Percentiles rank a stretch among this genome's conserved stretches.
phyloP scores from a whole-genome alignment of 768 basidiomycete genomes.

The Podaxis carcinomalis region DNA sequence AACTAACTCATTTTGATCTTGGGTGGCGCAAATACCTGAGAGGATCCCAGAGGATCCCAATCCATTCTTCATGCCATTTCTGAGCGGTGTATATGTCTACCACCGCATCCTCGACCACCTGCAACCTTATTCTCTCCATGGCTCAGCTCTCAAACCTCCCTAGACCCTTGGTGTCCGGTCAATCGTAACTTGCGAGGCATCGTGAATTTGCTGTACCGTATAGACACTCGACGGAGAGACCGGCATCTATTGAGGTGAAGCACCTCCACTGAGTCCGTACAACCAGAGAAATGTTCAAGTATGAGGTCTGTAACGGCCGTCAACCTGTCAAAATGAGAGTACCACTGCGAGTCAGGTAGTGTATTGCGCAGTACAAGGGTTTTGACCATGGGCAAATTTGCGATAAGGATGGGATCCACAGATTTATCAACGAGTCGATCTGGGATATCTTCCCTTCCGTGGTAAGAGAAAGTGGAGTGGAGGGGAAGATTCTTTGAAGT shows the following conservation, averaged over 20 bases:
- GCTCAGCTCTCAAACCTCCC: not conserved
- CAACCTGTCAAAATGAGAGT: not conserved
- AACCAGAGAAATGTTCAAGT: no score
- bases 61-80: no score
- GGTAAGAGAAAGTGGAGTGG: not conserved
- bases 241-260: not conserved
- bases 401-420: not conserved
- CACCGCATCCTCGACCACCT: not conserved
- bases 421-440: not conserved
- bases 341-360: not conserved
- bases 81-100: not conserved
- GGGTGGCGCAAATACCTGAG: no score
- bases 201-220: no score
- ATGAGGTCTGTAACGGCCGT: not conserved
- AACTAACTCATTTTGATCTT: no score
- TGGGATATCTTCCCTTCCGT: no score
- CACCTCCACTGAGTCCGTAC: not conserved
- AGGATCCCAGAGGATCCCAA: no score
- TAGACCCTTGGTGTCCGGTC: constrained; percentile 10
- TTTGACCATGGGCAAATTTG: not conserved
- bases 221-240: not conserved
- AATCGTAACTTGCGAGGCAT: not conserved
- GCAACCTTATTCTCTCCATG: not conserved
- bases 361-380: not conserved
- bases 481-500: not conserved